Base-by-base conservation (phyloP, 768 basidiomycete genomes). In the Leucogyrophana mollusca region DNA sequence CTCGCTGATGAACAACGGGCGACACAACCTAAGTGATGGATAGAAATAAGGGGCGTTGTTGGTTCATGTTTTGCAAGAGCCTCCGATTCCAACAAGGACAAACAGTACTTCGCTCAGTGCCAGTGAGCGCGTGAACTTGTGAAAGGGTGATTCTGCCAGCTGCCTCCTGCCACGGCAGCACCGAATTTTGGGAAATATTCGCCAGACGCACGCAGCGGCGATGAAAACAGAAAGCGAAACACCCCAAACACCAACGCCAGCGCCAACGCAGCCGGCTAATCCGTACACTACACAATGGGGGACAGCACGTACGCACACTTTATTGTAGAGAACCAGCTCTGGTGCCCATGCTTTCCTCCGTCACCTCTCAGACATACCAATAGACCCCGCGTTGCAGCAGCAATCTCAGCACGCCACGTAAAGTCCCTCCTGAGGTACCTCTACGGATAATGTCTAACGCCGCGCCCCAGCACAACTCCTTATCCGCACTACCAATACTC, bases 361-460 rank as follows among this genome's bases (percentile, higher is more conserved):
- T 45, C 27, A 7, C 27, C 27, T 53, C 34, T 9, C 54, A 81
- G 82, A 79, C 51, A 83, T 83, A 23, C 78, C 80, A 9, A 83
- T 84, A 43, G 82, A 85, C 58, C 82, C 83, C 23, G 79, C 79
- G n/a, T 69, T 85, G 35, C 83, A 85, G 61, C 78, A 80, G 47
- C 80, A 83, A 57, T 63, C 77, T 11, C 69, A 65, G 39, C 72
- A 71, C 54, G 62, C 70, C 48, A 68, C 75, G 73, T 74, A 67
- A 72, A n/a, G n/a, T n/a, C n/a, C n/a, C n/a, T 45, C 50, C 33
- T 44, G 24, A 41, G 45, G 55, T 52, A 51, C 49, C 53, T 55
- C 54, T 46, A 25, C 49, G n/a, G n/a, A n/a, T 43, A 43, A 36
- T 46, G 6, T 30, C 27, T 30, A 30, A 30, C 27, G 13, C 27